Base-by-base conservation (phyloP, 2,329 filamentous ascomycete genomes). In the Neofusicoccum ribis region DNA sequence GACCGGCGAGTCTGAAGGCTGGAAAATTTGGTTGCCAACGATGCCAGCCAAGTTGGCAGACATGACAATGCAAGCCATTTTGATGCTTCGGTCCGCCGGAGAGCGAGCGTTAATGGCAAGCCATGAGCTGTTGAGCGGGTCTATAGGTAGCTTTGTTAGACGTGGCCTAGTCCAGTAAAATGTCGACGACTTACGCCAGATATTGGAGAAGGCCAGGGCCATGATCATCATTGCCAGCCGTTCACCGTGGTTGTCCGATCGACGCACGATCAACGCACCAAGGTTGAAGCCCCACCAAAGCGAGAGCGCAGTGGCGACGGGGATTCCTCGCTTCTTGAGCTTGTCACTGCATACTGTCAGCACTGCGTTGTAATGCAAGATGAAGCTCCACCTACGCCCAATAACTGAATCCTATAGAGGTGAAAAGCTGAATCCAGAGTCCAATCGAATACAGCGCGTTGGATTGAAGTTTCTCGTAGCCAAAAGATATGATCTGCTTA, bases 361-460 rank as follows among this genome's bases (percentile, higher is more conserved):
- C 43, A 5, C 11, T 3, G 1, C 54, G 34, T 7, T 11, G 3
- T 8, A n/a, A 7, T 37, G n/a, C 11, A 20, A 11, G n/a, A 34
- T 20, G 12, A 15, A 17, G 8, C 3, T 9, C 27, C 20, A 60
- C 56, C 15, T 37, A 60, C 56, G 63, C 63, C 63, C 63, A 64
- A 36, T 52, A 67, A 36, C 69, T 66, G 47, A 51, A 68, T 11
- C 62, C 36, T 9, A 68, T 15, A 15, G 54, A 59, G 5, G 66
- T 51, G 43, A 70, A 36, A 11, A 70, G 56, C 50, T 74, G 72
- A 3, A 73, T 66, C 70, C 75, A 76, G 27, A 72, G 67, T 66
- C 73, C 74, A 17, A 76, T 72, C 23, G 72, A 70, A 5, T 73
- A 73, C 15, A 76, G 52, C 7, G 73, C 74, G 59, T 76, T 76